Evolutionary conservation across 176 grass and related monocot genomes (phyloP).

Genomic region (Eleusine coracana): DNA sequence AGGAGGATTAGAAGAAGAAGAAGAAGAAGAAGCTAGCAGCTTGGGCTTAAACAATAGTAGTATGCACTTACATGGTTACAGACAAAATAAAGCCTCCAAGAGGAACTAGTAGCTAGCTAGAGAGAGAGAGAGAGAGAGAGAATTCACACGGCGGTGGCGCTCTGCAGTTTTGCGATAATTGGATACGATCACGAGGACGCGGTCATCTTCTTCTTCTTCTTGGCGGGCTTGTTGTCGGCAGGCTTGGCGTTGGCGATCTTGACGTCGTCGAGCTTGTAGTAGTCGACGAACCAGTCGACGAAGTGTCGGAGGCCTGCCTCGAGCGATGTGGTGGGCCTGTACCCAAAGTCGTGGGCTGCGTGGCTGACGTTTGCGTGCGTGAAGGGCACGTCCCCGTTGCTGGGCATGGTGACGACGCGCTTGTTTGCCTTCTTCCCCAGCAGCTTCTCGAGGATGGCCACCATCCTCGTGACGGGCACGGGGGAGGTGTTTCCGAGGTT

Average conservation of each 20-base stretch:
- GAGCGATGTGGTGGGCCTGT: constrained; percentile 83
- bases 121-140: constrained; percentile 42
- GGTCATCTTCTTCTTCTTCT: constrained; percentile 52
- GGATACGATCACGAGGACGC: constrained; percentile 41
- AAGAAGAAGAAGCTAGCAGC: constrained; percentile 15
- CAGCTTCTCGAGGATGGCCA: constrained; percentile 75
- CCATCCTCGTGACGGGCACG: constrained; percentile 83
- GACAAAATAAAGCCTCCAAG: constrained; percentile 44
- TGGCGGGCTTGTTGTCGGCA: constrained; percentile 34
- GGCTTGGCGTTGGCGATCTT: constrained; percentile 29
- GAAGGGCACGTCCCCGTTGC: constrained; percentile 95
- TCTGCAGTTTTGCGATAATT: constrained; percentile 17
- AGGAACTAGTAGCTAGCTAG: constrained; percentile 46
- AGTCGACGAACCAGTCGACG: constrained; percentile 79
- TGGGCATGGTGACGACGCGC: constrained; percentile 77
- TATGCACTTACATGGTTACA: constrained; percentile 43
- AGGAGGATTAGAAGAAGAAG: constrained; percentile 33
- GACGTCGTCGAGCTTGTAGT: constrained; percentile 73
- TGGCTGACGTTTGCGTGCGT: constrained; percentile 95
- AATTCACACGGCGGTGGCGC: constrained; percentile 45
- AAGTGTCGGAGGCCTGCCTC: constrained; percentile 79
- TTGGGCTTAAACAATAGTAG: constrained; percentile 42
- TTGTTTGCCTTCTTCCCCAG: constrained; percentile 96
- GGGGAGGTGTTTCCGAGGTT: constrained; percentile 97
- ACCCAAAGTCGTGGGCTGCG: constrained; percentile 80